These are phyloP conservation scores for Aurinia saxatilis DNA, from an alignment of 345 rosid genomes.

Conservation along the genomic window DNA sequence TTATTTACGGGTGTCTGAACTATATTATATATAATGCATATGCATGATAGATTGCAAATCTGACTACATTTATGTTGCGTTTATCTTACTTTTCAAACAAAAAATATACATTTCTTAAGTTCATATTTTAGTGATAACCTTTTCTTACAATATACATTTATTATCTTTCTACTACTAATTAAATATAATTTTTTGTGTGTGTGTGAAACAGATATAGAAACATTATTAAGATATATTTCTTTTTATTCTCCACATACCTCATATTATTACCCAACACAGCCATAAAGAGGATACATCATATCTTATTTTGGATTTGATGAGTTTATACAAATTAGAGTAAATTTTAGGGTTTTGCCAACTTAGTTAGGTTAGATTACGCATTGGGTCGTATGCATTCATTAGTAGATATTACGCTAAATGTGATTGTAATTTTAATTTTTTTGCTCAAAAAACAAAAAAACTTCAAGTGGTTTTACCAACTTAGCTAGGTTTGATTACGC, in stretches of 20 bases:
- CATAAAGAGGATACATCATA: conserved; percentile 4
- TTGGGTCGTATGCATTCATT: not conserved
- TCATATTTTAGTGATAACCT: not conserved
- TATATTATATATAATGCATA: not conserved
- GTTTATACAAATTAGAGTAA: conserved; percentile 6
- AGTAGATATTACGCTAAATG: not conserved
- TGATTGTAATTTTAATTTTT: no score
- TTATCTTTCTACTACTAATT: not conserved
- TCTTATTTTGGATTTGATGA: conserved; percentile 7
- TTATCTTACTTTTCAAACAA: not conserved
- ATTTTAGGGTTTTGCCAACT: conserved; percentile 13
- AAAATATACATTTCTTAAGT: not conserved
- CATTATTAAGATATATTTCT: not conserved
- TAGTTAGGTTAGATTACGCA: conserved; percentile 12
- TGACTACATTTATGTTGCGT: not conserved
- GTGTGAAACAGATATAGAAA: not conserved
- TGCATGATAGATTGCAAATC: not conserved
- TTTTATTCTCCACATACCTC: not conserved
- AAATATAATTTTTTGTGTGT: no score
- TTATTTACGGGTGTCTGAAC: not conserved
- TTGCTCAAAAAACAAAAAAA: no score
- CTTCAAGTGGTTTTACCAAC: no score
- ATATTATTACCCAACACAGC: not conserved
- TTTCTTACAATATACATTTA: not conserved
- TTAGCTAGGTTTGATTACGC: no score